Base-by-base conservation (phyloP, 352 stramenopile species). In the Vaucheria bursata region DNA sequence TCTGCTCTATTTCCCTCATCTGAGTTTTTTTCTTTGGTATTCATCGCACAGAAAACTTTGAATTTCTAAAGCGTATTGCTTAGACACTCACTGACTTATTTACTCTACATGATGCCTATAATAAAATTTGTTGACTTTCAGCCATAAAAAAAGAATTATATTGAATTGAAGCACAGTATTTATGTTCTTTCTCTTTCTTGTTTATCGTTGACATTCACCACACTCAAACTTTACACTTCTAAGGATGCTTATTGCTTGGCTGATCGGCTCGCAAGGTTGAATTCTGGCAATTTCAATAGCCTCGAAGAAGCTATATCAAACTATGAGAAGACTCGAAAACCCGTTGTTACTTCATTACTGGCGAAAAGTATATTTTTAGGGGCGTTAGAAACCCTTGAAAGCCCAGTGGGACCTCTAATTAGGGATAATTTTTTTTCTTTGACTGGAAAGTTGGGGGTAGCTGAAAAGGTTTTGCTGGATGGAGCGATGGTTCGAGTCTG, bases 341-440 rank as follows among this genome's bases (percentile, higher is more conserved):
- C 83, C 7, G 74, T 84, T 18, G 90, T 87, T 31, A 78, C 88
- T 18, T 85, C 79, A 72, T 87, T 93, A n/a, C 87, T 87, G 37
- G 73, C 79, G 0, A 91, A 92, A 80, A 85, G 87, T 33, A 75
- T 77, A 5, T 84, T 93, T 71, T 79, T 93, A 6, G 88, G 88
- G n/a, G 89, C 88, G 52, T 79, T 93, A 36, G 89, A 93, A 73
- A 88, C 85, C 7, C 86, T 86, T 82, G 59, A 82, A 73, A 49
- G 84, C 86, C 50, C 73, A 52, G 0, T 87, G 85, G 67, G 87
- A 88, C 68, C 77, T 82, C 39, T 86, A 90, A 82, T 85, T 79
- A 78, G 78, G 50, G 78, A 79, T 66, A 83, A 83, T 7, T 91
- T 93, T 69, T 93, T 93, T 75, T 84, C 83, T 68, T 78, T 74